Percentiles rank a stretch among this genome's conserved stretches.
phyloP scores from a whole-genome alignment of 352 stramenopile genomes.

The Phytophthora syringae region DNA sequence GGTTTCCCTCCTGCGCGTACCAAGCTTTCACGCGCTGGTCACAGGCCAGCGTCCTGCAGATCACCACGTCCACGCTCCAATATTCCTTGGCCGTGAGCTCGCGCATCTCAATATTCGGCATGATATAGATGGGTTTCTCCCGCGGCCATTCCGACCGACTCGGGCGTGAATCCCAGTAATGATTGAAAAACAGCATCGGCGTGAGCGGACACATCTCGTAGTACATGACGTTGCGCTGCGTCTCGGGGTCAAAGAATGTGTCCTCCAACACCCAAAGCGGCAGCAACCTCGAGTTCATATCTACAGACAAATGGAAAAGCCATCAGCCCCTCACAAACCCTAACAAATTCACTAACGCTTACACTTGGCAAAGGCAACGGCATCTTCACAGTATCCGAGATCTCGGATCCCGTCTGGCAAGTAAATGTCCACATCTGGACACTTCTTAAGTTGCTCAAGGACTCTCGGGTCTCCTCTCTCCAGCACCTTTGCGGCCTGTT shows the following conservation, averaged over 20 bases:
- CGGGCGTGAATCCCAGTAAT: constrained; percentile 47
- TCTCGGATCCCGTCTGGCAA: constrained; percentile 38
- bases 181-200: constrained; percentile 57
- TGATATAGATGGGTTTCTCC: constrained; percentile 51
- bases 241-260: constrained; percentile 31
- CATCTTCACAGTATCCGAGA: constrained; percentile 61
- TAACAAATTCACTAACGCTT: not conserved
- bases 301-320: constrained; percentile 9
- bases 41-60: constrained; percentile 59
- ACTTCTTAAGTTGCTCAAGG: constrained; percentile 39
- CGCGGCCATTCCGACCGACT: constrained; percentile 22
- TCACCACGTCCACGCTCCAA: constrained; percentile 55
- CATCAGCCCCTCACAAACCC: constrained; percentile 2
- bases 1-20: constrained; percentile 54
- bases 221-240: constrained; percentile 39
- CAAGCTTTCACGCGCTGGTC: constrained; percentile 50
- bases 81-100: constrained; percentile 54
- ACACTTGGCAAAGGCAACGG: constrained; percentile 51
- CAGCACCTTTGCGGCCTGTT: constrained; percentile 21
- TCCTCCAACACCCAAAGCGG: constrained; percentile 39
- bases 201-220: constrained; percentile 57
- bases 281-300: constrained; percentile 41
- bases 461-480: constrained; percentile 32
- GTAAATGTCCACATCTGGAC: constrained; percentile 56
- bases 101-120: constrained; percentile 62